Evolutionary conservation across 1,284 basidiomycete genomes (phyloP).

Genomic region (Puccinia sorghi): DNA sequence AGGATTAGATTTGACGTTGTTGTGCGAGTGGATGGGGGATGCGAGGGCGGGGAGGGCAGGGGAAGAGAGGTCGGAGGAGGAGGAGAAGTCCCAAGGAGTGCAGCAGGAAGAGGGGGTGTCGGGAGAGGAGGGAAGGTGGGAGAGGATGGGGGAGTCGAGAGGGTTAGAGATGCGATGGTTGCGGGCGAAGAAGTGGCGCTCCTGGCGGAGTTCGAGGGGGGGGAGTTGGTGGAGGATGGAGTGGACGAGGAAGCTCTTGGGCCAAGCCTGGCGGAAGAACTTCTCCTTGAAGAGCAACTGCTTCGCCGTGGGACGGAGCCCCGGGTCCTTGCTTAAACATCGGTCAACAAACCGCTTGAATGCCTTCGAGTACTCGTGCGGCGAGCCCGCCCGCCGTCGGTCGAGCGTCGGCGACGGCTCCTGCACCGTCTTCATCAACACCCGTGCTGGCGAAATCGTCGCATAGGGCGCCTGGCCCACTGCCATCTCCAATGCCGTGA

Average conservation of each 20-base stretch:
- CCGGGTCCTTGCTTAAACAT: conserved; percentile 68
- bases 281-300: conserved; percentile 70
- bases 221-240: conserved; percentile 64
- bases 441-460: conserved; percentile 70
- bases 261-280: conserved; percentile 76
- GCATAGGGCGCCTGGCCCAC: conserved; percentile 79
- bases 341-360: conserved; percentile 78
- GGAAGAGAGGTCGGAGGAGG: neutral
- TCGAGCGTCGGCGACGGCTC: conserved; percentile 67
- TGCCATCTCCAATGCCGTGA: conserved; percentile 73
- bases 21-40: neutral
- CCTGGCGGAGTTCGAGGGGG: conserved; percentile 53
- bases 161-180: neutral
- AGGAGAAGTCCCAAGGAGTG: conserved; percentile 12
- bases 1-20: neutral
- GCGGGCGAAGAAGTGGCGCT: conserved; percentile 23
- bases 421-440: conserved; percentile 67
- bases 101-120: neutral
- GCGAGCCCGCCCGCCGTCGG: conserved; percentile 65
- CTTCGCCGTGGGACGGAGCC: conserved; percentile 69
- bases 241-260: conserved; percentile 71
- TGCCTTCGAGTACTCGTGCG: conserved; percentile 74
- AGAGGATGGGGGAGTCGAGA: neutral
- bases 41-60: neutral
- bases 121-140: neutral